phyloP scores from a whole-genome alignment of 2,329 filamentous ascomycete genomes.

The Tolypocladium album region DNA sequence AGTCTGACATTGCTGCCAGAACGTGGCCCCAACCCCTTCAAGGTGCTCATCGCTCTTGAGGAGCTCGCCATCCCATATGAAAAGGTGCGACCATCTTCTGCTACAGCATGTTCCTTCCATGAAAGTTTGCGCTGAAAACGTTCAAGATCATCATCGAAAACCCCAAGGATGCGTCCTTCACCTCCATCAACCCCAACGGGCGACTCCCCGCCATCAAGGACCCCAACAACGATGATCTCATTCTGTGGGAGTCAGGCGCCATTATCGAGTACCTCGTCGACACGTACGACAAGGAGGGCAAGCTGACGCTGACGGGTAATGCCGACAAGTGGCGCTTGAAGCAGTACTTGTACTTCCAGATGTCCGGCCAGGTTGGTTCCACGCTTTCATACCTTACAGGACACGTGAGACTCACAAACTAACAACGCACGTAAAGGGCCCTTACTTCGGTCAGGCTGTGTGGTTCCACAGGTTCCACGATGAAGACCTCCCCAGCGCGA shows the following conservation, averaged over 20 bases:
- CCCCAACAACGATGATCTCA: slow-evolving; percentile 19
- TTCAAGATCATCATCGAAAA: slow-evolving; percentile 9
- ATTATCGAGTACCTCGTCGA: slow-evolving; percentile 20
- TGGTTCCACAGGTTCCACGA: slow-evolving; percentile 20
- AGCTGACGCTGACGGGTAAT: slow-evolving; percentile 12
- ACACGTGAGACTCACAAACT: background rate
- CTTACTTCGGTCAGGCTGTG: slow-evolving; percentile 22
- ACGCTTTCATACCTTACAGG: background rate
- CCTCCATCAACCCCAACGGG: slow-evolving; percentile 23
- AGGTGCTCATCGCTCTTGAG: slow-evolving; percentile 22
- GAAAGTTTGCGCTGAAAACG: background rate
- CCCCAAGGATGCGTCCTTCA: slow-evolving; percentile 13
- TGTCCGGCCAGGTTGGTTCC: slow-evolving; percentile 20
- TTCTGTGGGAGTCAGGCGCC: slow-evolving; percentile 15
- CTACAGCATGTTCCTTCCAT: background rate
- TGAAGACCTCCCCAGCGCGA: slow-evolving; percentile 17
- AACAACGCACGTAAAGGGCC: slow-evolving; percentile 12
- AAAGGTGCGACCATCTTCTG: slow-evolving; percentile 5
- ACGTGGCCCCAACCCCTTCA: slow-evolving; percentile 18
- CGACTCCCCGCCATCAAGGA: slow-evolving; percentile 22
- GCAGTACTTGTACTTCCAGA: slow-evolving; percentile 26
- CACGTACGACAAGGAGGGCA: slow-evolving; percentile 15
- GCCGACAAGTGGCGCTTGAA: slow-evolving; percentile 19
- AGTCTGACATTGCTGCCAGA: slow-evolving; percentile 2
- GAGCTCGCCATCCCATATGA: slow-evolving; percentile 25